Percentiles rank a stretch among this genome's conserved stretches.
Evolutionary conservation across 805 yeast genomes (phyloP).

Genomic region (Cyberlindnera saturnus): DNA sequence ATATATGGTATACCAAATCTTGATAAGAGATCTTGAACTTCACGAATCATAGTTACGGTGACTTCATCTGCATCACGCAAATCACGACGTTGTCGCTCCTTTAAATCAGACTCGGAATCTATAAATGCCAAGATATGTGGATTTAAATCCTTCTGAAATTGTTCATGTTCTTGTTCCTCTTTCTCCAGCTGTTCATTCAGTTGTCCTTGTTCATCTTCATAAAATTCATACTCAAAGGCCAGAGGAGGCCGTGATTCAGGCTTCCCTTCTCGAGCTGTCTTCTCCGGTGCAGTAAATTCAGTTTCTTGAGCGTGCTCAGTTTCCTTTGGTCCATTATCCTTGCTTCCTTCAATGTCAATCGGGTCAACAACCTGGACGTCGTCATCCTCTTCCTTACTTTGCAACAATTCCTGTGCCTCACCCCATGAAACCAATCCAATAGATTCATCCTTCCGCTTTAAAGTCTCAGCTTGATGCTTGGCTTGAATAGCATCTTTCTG

Average conservation of each 20-base stretch:
- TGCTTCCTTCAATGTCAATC: conserved; percentile 6
- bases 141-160: conserved; percentile 44
- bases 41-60: conserved; percentile 75
- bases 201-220: conserved; percentile 72
- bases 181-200: conserved; percentile 53
- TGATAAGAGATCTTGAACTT: conserved; percentile 81
- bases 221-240: conserved; percentile 54
- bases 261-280: conserved; percentile 5
- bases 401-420: conserved; percentile 35
- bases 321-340: not conserved
- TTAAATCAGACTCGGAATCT: conserved; percentile 43
- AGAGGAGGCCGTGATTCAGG: not conserved
- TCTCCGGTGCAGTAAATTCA: not conserved
- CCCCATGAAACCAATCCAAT: conserved; percentile 45
- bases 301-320: not conserved
- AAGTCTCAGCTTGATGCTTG: conserved; percentile 2
- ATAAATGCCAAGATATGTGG: conserved; percentile 14
- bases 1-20: conserved; percentile 92
- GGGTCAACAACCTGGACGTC: conserved; percentile 8
- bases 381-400: conserved; percentile 16
- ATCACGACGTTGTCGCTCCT: conserved; percentile 57
- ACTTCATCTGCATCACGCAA: conserved; percentile 90
- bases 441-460: conserved; percentile 4
- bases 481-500: conserved; percentile 3
- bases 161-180: conserved; percentile 69